Conservation (phyloP, 352 stramenopile genomes). For the Detonula confervacea region DNA sequence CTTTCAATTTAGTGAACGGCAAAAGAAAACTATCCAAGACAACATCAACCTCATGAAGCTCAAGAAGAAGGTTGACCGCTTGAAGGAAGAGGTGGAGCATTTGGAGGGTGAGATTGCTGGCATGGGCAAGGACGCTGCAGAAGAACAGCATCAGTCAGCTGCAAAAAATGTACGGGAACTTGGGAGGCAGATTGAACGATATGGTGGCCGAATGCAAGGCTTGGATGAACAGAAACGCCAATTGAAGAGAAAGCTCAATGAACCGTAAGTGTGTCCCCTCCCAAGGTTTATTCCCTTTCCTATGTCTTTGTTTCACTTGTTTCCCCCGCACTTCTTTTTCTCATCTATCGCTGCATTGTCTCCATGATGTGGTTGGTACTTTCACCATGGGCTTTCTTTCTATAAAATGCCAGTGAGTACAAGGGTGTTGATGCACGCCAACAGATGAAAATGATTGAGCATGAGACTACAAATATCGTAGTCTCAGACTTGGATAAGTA, state of each 20-base stretch:
- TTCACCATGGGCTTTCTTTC: too few relatives aligned
- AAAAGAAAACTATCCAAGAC: slow-evolving; percentile 74
- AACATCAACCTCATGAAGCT: slow-evolving; percentile 66
- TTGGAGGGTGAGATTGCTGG: slow-evolving; percentile 33
- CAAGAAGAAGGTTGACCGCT: slow-evolving; percentile 43
- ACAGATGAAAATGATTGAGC: slow-evolving; percentile 93
- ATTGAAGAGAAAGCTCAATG: slow-evolving; percentile 74
- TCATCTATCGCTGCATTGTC: too few relatives aligned
- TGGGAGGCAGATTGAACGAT: slow-evolving; percentile 36
- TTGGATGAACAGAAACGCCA: slow-evolving; percentile 43
- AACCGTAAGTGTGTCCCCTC: slow-evolving; percentile 43
- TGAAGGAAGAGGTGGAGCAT: slow-evolving; percentile 38
- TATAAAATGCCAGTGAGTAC: too few relatives aligned
- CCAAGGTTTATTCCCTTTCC: too few relatives aligned
- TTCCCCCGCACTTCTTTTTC: too few relatives aligned
- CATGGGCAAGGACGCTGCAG: slow-evolving; percentile 37
- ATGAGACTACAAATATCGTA: slow-evolving; percentile 95
- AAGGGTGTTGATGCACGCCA: slow-evolving; percentile 94
- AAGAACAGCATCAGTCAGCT: slow-evolving; percentile 12
- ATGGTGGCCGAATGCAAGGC: slow-evolving; percentile 37
- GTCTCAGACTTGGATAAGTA: slow-evolving; percentile 98
- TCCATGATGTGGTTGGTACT: too few relatives aligned
- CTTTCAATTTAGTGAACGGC: slow-evolving; percentile 54
- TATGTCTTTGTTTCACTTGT: too few relatives aligned
- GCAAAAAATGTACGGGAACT: slow-evolving; percentile 32